phyloP scores from a whole-genome alignment of 139 green algal genomes.

The Chlorella ohadii region DNA sequence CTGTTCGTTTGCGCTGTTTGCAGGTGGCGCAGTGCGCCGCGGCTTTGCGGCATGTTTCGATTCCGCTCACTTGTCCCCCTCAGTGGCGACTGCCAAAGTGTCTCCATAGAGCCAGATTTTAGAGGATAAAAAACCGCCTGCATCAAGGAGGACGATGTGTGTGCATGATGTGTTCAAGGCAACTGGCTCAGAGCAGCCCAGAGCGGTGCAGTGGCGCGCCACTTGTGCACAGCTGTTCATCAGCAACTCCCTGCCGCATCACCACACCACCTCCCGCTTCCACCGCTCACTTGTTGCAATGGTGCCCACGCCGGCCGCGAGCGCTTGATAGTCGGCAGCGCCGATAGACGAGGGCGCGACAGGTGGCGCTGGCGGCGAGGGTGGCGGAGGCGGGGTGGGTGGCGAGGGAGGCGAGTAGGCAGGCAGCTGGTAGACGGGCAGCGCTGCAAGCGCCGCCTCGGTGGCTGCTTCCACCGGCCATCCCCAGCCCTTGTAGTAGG shows the following conservation, averaged over 20 bases:
- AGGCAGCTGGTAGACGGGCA: neutral
- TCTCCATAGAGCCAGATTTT: neutral
- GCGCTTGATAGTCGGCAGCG: neutral
- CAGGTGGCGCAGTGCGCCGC: too few relatives aligned
- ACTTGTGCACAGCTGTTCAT: too few relatives aligned
- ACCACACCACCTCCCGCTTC: too few relatives aligned
- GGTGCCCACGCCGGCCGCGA: neutral
- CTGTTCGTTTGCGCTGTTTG: too few relatives aligned
- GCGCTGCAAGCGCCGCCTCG: neutral
- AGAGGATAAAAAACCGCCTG: neutral
- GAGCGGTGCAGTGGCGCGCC: too few relatives aligned
- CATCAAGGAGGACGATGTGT: too few relatives aligned
- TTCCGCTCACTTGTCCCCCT: neutral
- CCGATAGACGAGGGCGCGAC: neutral
- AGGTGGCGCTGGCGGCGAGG: neutral
- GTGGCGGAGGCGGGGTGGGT: neutral
- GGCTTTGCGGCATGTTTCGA: too few relatives aligned
- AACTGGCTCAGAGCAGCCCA: too few relatives aligned
- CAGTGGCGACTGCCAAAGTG: neutral
- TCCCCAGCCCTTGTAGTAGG: constrained; percentile 6
- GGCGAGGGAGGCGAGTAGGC: neutral
- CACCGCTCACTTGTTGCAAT: neutral
- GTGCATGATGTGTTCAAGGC: too few relatives aligned
- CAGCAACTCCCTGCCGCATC: too few relatives aligned
- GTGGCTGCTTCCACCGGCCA: neutral